phyloP scores from a whole-genome alignment of 306 rosid species.

The Rubus idaeus region DNA sequence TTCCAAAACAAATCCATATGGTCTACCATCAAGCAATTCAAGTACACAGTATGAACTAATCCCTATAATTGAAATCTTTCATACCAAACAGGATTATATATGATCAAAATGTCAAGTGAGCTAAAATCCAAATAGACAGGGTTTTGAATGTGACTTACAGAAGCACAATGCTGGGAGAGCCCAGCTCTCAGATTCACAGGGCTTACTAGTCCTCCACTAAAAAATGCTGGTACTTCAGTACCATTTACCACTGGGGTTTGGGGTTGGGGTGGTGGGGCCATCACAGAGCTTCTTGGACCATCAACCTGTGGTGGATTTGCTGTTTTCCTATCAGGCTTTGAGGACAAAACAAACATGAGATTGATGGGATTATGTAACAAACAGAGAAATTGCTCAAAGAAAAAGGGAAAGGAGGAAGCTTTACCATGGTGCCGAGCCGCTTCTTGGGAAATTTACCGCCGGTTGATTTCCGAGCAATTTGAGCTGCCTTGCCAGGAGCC shows the following conservation, averaged over 20 bases:
- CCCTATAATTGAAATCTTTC: not conserved
- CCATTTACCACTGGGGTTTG: not conserved
- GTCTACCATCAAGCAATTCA: not conserved
- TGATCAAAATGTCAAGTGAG: not conserved
- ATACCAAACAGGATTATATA: too few species aligned
- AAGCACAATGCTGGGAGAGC: not conserved
- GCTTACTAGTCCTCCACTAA: not conserved
- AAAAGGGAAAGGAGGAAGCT: not conserved
- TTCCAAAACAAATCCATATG: not conserved
- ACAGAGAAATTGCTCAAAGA: not conserved
- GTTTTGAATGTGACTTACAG: not conserved
- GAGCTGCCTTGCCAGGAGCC: not conserved
- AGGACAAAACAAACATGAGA: not conserved
- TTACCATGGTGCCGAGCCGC: not conserved
- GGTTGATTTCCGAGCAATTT: constrained; percentile 3
- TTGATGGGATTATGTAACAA: not conserved
- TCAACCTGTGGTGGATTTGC: not conserved
- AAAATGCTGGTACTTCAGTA: not conserved
- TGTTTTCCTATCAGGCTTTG: not conserved
- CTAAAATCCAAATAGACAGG: not conserved
- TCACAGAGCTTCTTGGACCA: not conserved
- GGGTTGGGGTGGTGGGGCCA: not conserved
- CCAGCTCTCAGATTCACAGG: not conserved
- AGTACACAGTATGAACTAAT: not conserved
- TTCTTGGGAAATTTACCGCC: constrained; percentile 10